Conservation (phyloP, 2,329 filamentous ascomycete species). For the Teratosphaeria gauchensis region DNA sequence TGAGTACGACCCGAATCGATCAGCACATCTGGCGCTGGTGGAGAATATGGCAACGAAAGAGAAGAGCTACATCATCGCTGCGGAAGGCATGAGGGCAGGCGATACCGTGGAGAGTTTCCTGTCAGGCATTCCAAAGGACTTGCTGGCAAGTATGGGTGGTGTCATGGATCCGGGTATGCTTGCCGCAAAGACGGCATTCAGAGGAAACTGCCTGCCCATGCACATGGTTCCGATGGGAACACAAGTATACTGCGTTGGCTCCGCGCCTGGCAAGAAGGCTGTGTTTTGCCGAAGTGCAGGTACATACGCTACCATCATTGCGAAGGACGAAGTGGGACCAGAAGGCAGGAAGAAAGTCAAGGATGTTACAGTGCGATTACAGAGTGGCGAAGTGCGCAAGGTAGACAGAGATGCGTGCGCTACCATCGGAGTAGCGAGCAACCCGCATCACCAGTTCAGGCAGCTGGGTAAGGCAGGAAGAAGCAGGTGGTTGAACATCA, state of each 20-base stretch:
- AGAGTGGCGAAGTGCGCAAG: conserved; percentile 84
- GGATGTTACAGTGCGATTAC: conserved; percentile 74
- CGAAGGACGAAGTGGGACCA: conserved; percentile 66
- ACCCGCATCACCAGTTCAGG: conserved; percentile 79
- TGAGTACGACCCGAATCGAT: conserved; percentile 90
- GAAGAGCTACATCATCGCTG: conserved; percentile 88
- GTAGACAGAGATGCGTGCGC: conserved; percentile 89
- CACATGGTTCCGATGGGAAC: conserved; percentile 96
- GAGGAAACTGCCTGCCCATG: conserved; percentile 88
- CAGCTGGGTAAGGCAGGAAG: conserved; percentile 93
- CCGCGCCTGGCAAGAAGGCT: conserved; percentile 58
- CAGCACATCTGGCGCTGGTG: conserved; percentile 82
- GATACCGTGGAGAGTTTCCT: conserved; percentile 90
- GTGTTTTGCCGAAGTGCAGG: conserved; percentile 94
- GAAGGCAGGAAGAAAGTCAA: conserved; percentile 49
- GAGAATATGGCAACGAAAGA: conserved; percentile 62
- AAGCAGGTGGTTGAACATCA: conserved; percentile 84
- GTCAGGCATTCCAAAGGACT: conserved; percentile 73
- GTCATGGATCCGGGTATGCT: conserved; percentile 89
- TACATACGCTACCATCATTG: conserved; percentile 78
- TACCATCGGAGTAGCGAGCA: conserved; percentile 90
- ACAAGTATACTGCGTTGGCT: conserved; percentile 81
- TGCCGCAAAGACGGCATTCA: conserved; percentile 84
- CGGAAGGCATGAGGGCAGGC: conserved; percentile 85
- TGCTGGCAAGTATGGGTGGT: conserved; percentile 88